These are phyloP conservation scores for Medicago ruthenica DNA, from an alignment of 306 rosid genomes.

Conservation along the genomic window DNA sequence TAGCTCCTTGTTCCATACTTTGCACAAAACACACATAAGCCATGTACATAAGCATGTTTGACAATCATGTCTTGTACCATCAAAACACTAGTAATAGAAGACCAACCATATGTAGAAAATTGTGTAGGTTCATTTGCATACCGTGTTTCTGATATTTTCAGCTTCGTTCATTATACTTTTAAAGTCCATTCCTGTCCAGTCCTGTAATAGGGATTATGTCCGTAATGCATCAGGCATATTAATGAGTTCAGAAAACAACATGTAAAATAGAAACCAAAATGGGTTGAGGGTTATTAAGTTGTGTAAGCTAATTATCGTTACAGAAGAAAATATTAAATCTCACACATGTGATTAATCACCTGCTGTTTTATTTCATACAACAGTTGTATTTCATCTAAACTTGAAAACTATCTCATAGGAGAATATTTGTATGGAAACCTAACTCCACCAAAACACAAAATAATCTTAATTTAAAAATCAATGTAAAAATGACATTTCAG, in stretches of 20 bases:
- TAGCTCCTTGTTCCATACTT: constrained; percentile 11
- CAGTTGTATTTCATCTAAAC: constrained; percentile 22
- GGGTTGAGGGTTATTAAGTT: constrained; percentile 8
- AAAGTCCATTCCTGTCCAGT: constrained; percentile 94
- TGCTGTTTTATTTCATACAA: constrained; percentile 26
- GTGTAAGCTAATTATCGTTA: constrained; percentile 14
- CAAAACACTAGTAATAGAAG: constrained; percentile 19
- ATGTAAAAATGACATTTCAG: constrained; percentile 27
- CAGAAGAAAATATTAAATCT: constrained; percentile 11
- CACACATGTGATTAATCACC: background rate
- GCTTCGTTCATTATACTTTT: constrained; percentile 89
- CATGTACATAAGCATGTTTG: constrained; percentile 31
- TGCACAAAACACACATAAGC: constrained; percentile 6
- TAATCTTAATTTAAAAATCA: background rate
- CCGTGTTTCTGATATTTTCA: constrained; percentile 83
- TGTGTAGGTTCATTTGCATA: constrained; percentile 52
- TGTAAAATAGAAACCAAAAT: constrained; percentile 29
- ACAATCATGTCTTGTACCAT: constrained; percentile 1
- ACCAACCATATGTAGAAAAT: constrained; percentile 21
- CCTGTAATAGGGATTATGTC: constrained; percentile 60
- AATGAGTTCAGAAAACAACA: constrained; percentile 13
- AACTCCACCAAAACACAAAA: background rate
- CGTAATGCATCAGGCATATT: constrained; percentile 8
- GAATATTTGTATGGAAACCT: constrained; percentile 15
- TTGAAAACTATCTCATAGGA: constrained; percentile 21